Base-by-base conservation (phyloP, 306 rosid species). In the Casuarina equisetifolia region DNA sequence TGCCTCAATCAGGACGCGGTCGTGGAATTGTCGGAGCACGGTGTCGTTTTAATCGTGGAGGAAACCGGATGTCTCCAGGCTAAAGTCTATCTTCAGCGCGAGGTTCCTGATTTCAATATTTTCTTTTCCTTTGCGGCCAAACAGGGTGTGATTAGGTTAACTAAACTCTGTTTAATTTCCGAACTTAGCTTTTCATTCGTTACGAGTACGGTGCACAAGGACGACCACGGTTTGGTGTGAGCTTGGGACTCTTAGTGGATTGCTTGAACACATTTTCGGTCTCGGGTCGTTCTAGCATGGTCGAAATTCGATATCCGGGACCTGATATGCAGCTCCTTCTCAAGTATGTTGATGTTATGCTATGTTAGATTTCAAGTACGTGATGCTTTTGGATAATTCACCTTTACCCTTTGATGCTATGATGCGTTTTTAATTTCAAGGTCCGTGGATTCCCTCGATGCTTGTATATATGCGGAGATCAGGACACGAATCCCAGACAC, bases 311-410 rank as follows among this genome's bases (percentile, higher is more conserved):
- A 49, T 94, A 94, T 83, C 98, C 98, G 0, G 98, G 97, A 45
- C 95, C 95, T 59, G 97, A 94, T 73, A 94, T 92, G 98, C 98
- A 94, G 83, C 80, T 94, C 82, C 93, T 92, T 82, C 91, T 94
- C 83, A 94, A 87, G 98, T 94, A 80, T 77, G 89, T 82, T 0
- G 32, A 25, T 25, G 32, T 25, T 25, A 25, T 25, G 32, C 32
- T 25, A 25, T 25, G 32, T 25, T 25, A 25, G 32, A 25, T 25
- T 25, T 25, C 32, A 25, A 25, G 1, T 25, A 0, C 39, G 25
- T 4, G 10, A 32, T 5, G 6, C 17, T 36, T 73, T 66, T 36
- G 32, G 32, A 54, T n/a, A 45, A 73, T 4, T 40, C 10, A 32
- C 6, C 20, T 70, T 49, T 25, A 2, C 9, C 11, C 8, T 72